These are phyloP conservation scores for Astragalus glycyphyllos DNA, from an alignment of 306 rosid genomes.

Conservation along the genomic window DNA sequence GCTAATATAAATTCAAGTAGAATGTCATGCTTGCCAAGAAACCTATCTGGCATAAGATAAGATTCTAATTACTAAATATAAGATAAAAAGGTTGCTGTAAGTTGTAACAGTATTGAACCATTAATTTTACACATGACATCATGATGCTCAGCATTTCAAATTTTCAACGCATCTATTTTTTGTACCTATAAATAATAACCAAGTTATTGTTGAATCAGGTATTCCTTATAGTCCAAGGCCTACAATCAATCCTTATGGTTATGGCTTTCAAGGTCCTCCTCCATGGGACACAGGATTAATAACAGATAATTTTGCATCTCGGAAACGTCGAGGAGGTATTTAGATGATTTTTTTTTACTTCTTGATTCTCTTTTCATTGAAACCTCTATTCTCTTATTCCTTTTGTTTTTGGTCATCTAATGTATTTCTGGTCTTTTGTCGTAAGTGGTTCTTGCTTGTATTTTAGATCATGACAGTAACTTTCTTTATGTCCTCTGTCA, in stretches of 20 bases:
- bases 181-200: slow-evolving; percentile 28
- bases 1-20: not conserved
- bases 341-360: slow-evolving; percentile 21
- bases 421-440: not conserved
- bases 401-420: not conserved
- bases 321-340: slow-evolving; percentile 62
- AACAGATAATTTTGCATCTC: slow-evolving; percentile 49
- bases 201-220: slow-evolving; percentile 41
- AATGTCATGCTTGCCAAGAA: not conserved
- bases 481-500: not conserved
- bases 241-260: slow-evolving; percentile 48
- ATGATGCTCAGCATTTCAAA: not conserved
- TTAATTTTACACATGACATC: not conserved
- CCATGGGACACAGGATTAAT: slow-evolving; percentile 48
- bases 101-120: not conserved
- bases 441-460: not conserved
- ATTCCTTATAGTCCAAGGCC: slow-evolving; percentile 49
- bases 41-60: not conserved
- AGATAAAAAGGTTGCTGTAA: not conserved
- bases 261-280: slow-evolving; percentile 52
- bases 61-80: not conserved
- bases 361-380: slow-evolving; percentile 4
- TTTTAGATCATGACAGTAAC: not conserved
- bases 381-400: not conserved
- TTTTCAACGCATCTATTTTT: not conserved